phyloP scores from a whole-genome alignment of 192 early-diverging fungal species.

The Backusella liffmaniae region DNA sequence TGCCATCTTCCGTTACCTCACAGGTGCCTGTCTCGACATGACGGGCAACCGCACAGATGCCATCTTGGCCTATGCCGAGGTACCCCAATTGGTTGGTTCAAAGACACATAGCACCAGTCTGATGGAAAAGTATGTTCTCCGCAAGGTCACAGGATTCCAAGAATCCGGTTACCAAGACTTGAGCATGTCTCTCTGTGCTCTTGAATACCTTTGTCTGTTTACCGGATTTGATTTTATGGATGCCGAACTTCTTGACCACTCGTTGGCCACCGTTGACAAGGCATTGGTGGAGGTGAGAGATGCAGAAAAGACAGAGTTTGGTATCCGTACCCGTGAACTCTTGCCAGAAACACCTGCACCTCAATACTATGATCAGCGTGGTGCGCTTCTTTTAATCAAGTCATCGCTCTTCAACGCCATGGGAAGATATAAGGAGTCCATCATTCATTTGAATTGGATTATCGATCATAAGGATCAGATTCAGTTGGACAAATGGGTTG shows the following conservation, averaged over 20 bases:
- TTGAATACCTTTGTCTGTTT: slow-evolving; percentile 49
- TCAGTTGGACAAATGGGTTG: slow-evolving; percentile 43
- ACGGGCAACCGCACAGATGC: slow-evolving; percentile 69
- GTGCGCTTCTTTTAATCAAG: slow-evolving; percentile 46
- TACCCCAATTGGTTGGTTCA: slow-evolving; percentile 35
- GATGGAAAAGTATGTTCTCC: slow-evolving; percentile 46
- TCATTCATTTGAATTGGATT: slow-evolving; percentile 48
- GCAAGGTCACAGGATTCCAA: slow-evolving; percentile 44
- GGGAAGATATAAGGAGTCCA: slow-evolving; percentile 34
- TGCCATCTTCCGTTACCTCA: slow-evolving; percentile 44
- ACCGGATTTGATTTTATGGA: slow-evolving; percentile 46
- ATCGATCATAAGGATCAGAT: slow-evolving; percentile 41
- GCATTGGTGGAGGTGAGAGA: slow-evolving; percentile 32
- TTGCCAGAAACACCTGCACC: slow-evolving; percentile 18
- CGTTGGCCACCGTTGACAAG: slow-evolving; percentile 20
- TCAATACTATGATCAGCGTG: slow-evolving; percentile 35
- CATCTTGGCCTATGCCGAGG: slow-evolving; percentile 57
- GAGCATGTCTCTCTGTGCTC: slow-evolving; percentile 37
- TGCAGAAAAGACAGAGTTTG: slow-evolving; percentile 29
- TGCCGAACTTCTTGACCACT: slow-evolving; percentile 20
- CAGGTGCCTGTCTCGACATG: slow-evolving; percentile 43
- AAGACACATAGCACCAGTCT: slow-evolving; percentile 40
- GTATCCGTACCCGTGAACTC: slow-evolving; percentile 24
- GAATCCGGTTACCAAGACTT: slow-evolving; percentile 44
- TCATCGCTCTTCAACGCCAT: slow-evolving; percentile 45